Evolutionary conservation across 305 asterid species (phyloP).

Genomic region (Nicotiana rustica): DNA sequence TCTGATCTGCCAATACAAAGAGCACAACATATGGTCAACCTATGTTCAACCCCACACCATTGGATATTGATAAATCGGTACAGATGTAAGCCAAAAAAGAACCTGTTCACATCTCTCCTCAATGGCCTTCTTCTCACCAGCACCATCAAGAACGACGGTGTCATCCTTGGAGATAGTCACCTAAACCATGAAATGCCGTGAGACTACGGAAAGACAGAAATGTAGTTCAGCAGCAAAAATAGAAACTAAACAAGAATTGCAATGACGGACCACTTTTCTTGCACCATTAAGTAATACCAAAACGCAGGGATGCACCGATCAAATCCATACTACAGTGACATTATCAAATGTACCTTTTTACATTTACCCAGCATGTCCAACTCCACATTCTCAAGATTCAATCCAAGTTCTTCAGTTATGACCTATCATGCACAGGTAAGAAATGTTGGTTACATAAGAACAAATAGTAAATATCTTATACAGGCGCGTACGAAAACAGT

Average conservation of each 20-base stretch:
- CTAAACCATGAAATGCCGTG: slow-evolving; percentile 35
- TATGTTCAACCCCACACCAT: not conserved
- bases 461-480: not conserved
- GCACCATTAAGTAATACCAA: slow-evolving; percentile 2
- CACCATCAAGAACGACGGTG: slow-evolving; percentile 43
- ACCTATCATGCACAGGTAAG: slow-evolving; percentile 42
- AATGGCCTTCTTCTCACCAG: slow-evolving; percentile 45
- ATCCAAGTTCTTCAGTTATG: slow-evolving; percentile 63
- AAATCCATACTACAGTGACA: not conserved
- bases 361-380: slow-evolving; percentile 63
- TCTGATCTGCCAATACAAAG: slow-evolving; percentile 42
- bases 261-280: not conserved
- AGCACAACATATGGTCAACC: not conserved
- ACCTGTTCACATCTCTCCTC: slow-evolving; percentile 68
- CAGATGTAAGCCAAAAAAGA: not conserved
- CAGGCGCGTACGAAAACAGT: not conserved
- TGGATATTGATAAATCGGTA: not conserved
- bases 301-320: not conserved
- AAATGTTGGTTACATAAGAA: not conserved
- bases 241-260: slow-evolving; percentile 1
- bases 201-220: slow-evolving; percentile 5
- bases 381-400: slow-evolving; percentile 58
- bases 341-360: slow-evolving; percentile 53
- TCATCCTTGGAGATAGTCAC: slow-evolving; percentile 55
- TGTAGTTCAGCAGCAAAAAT: not conserved